phyloP scores from a whole-genome alignment of 805 yeast genomes.

The Metschnikowia aberdeeniae region DNA sequence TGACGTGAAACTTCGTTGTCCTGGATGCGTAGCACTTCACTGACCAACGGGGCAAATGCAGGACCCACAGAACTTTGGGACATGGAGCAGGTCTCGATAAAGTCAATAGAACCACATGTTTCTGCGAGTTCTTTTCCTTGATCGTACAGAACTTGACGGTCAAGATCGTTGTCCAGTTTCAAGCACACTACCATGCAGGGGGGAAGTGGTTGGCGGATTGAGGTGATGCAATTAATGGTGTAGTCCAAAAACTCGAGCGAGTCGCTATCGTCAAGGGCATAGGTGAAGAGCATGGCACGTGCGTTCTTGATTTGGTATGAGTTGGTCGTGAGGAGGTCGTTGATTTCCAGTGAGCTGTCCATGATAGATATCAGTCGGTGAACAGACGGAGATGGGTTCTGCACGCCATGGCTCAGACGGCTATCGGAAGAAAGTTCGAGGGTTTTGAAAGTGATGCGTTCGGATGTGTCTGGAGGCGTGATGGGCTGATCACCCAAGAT shows the following conservation, averaged over 20 bases:
- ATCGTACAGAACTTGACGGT: conserved; percentile 26
- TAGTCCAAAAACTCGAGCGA: conserved; percentile 30
- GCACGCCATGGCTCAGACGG: neutral
- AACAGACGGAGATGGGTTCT: neutral
- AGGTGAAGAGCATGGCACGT: conserved; percentile 26
- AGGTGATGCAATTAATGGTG: conserved; percentile 21
- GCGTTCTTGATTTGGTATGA: conserved; percentile 29
- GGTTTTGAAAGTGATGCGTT: conserved; percentile 8
- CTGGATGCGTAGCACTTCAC: conserved; percentile 6
- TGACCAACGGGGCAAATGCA: conserved; percentile 28
- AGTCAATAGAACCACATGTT: conserved; percentile 24
- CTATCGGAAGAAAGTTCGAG: conserved; percentile 5
- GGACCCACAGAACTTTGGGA: conserved; percentile 20
- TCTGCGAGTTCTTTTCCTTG: conserved; percentile 30
- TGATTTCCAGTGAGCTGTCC: conserved; percentile 26
- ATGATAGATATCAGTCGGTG: conserved; percentile 28
- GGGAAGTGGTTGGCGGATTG: conserved; percentile 24
- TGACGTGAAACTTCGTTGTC: neutral
- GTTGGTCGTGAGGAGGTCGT: conserved; percentile 25
- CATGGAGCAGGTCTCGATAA: conserved; percentile 27
- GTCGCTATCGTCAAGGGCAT: conserved; percentile 24
- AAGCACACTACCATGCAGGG: conserved; percentile 31
- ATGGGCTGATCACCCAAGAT: conserved; percentile 10
- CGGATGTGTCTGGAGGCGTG: conserved; percentile 8
- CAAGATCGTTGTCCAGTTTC: conserved; percentile 23